These are phyloP conservation scores for Globisporangium mamillatum DNA, from an alignment of 352 stramenopile genomes.

Conservation along the genomic window DNA sequence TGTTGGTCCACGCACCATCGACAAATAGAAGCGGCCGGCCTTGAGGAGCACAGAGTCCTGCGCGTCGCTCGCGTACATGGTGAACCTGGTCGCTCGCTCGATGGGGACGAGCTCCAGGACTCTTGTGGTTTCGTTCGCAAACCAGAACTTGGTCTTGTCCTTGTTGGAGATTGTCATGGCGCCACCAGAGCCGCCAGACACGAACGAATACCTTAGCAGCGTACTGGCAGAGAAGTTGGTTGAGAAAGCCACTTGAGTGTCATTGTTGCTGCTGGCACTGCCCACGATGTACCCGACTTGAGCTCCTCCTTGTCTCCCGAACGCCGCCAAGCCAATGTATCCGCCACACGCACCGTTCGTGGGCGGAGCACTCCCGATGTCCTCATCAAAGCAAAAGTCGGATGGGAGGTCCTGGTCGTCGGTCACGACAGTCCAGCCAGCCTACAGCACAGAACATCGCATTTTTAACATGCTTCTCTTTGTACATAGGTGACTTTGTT, in stretches of 20 bases:
- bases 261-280: background rate
- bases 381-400: constrained; percentile 1
- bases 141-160: constrained; percentile 2
- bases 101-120: background rate
- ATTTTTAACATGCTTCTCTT: background rate
- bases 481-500: background rate
- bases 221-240: background rate
- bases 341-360: background rate
- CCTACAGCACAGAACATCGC: background rate
- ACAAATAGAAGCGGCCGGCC: background rate
- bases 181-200: background rate
- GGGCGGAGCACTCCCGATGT: background rate
- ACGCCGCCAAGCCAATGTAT: background rate
- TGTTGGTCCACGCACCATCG: background rate
- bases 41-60: background rate
- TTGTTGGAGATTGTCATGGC: constrained; percentile 6
- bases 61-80: constrained; percentile 3
- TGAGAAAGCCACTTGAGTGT: background rate
- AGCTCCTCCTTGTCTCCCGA: background rate
- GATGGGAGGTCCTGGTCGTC: background rate
- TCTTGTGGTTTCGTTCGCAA: background rate
- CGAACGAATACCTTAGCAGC: background rate
- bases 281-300: constrained; percentile 1
- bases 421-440: background rate
- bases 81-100: background rate